Evolutionary conservation across 2,329 filamentous ascomycete genomes (phyloP), one percentile per base, ranked within the genome.

Genomic region (Colletotrichum limetticola): DNA sequence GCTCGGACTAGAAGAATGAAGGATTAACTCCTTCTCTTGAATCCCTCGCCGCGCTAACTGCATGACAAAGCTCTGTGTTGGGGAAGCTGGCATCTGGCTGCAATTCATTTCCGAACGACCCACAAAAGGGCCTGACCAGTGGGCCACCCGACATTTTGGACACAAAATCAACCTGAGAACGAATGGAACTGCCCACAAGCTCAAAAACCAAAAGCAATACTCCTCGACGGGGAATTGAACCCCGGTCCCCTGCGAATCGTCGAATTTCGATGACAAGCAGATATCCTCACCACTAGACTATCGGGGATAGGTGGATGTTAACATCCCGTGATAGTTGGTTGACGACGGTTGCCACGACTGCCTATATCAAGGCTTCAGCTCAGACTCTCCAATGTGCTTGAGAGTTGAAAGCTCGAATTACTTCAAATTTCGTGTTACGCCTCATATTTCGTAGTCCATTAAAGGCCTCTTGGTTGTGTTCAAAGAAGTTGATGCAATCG

Each of bases 211-310:
- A 68, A 58, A 71, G 5, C 16, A 1, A 26, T 0, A 37, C 69
- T 71, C 69, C 69, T 71, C 69, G 69, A 71, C 24, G 24, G 24
- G 24, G 24, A 26, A 26, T 26, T 26, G 24, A 26, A 26, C 24
- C 24, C 24, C 24, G 69, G 69, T 71, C 69, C 69, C 69, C 69
- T 59, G 69, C 69, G 69, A 70, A 59, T 55, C 28, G 37, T 53
- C 0, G 2, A 2, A 19, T 52, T 22, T 12, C 24, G 1, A 26
- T 26, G 24, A 26, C 24, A 26, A 26, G 24, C 24, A 26, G 24
- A 4, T 26, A 26, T 32, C 8, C 69, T 71, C 52, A 71, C 69
- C 69, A 71, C 69, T 71, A 71, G 68, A 71, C 68, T 71, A 72
- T 72, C 69, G 69, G 60, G 69, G 69, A 72, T 32, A 9, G 5